Evolutionary conservation across 116 monocot species (phyloP).

Genomic region (Cymodocea nodosa): DNA sequence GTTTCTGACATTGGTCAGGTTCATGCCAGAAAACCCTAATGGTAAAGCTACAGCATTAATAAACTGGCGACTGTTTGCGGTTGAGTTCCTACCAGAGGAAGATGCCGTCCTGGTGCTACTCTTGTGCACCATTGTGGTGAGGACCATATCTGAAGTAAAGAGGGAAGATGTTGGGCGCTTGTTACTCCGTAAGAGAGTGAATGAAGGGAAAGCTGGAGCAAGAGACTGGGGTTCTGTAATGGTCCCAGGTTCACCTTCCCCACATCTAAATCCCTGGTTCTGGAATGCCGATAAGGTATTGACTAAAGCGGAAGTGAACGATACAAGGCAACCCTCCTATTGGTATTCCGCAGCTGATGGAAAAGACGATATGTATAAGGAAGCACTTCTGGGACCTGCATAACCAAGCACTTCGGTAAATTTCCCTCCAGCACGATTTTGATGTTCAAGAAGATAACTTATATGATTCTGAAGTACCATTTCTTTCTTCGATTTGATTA

Average conservation of each 20-base stretch:
- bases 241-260: conserved; percentile 18
- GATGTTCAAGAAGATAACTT: too few species aligned
- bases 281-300: conserved; percentile 58
- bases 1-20: conserved; percentile 56
- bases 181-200: conserved; percentile 46
- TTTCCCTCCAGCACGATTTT: too few species aligned
- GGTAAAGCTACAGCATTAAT: conserved; percentile 79
- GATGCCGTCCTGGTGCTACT: conserved; percentile 67
- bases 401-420: not conserved
- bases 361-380: conserved; percentile 61
- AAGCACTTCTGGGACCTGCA: conserved; percentile 21
- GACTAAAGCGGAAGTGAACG: conserved; percentile 23
- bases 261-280: conserved; percentile 62
- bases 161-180: conserved; percentile 45
- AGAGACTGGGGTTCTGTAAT: conserved; percentile 87
- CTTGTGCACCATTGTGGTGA: conserved; percentile 44
- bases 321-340: conserved; percentile 7
- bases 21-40: conserved; percentile 23
- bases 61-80: conserved; percentile 70
- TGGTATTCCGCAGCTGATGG: conserved; percentile 60
- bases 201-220: conserved; percentile 31
- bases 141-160: conserved; percentile 51
- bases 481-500: too few species aligned
- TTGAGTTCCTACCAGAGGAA: conserved; percentile 86
- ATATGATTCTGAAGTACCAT: too few species aligned